These are phyloP conservation scores for Ascochyta clinopodiicola DNA, from an alignment of 2,329 filamentous ascomycete genomes.

Conservation along the genomic window DNA sequence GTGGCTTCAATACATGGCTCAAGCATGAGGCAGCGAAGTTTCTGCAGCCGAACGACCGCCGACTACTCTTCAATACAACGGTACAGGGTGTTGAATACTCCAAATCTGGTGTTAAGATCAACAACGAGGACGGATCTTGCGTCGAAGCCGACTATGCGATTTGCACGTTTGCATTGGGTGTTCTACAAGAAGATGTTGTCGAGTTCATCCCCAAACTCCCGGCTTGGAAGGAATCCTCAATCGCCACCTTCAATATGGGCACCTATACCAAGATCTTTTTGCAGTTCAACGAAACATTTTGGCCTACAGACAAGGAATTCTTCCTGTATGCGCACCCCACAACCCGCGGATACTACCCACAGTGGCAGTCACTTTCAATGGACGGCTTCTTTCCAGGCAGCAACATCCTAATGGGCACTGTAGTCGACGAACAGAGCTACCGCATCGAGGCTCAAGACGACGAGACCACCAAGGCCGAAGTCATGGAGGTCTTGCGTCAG, in stretches of 20 bases:
- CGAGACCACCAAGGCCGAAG: slow-evolving; percentile 62
- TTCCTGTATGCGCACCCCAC: slow-evolving; percentile 60
- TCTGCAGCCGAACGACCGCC: slow-evolving; percentile 60
- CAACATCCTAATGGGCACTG: slow-evolving; percentile 71
- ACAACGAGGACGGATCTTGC: slow-evolving; percentile 62
- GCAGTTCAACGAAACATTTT: slow-evolving; percentile 72
- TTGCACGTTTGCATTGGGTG: slow-evolving; percentile 71
- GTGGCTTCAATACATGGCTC: slow-evolving; percentile 67
- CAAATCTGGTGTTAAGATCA: slow-evolving; percentile 60
- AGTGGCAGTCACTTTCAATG: slow-evolving; percentile 69
- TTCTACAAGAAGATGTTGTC: slow-evolving; percentile 68
- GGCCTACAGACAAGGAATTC: slow-evolving; percentile 63
- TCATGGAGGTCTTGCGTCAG: slow-evolving; percentile 62
- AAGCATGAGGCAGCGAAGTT: slow-evolving; percentile 65
- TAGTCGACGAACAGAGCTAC: slow-evolving; percentile 64
- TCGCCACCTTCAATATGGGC: slow-evolving; percentile 71
- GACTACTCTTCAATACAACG: slow-evolving; percentile 65
- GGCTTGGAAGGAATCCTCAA: slow-evolving; percentile 68
- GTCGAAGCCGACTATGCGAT: slow-evolving; percentile 68
- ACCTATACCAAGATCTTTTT: slow-evolving; percentile 78
- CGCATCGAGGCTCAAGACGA: slow-evolving; percentile 66
- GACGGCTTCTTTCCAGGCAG: slow-evolving; percentile 66
- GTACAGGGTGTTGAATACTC: slow-evolving; percentile 64
- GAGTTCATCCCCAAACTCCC: slow-evolving; percentile 66
- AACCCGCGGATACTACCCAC: slow-evolving; percentile 61